These are phyloP conservation scores for Xanthoconium stramineum DNA, from an alignment of 768 basidiomycete genomes.

Conservation along the genomic window DNA sequence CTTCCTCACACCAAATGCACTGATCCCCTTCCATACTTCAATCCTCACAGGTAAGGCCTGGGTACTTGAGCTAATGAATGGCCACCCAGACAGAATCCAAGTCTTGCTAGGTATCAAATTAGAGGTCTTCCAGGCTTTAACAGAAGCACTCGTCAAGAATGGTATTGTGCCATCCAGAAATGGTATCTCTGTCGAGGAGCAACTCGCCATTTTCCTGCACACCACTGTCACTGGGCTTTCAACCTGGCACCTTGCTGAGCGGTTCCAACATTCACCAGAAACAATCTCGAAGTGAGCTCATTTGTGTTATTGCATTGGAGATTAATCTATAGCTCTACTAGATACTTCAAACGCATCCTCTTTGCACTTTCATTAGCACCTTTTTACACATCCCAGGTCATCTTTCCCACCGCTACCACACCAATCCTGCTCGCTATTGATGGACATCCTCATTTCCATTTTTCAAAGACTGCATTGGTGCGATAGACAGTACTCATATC, in stretches of 20 bases:
- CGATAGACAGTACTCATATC: background rate
- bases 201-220: background rate
- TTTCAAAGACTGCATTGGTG: background rate
- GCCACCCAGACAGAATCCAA: background rate
- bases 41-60: background rate
- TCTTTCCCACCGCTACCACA: background rate
- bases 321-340: background rate
- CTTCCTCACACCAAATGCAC: no score
- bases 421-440: background rate
- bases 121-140: background rate
- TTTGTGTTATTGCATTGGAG: no score
- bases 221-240: background rate
- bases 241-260: background rate
- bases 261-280: background rate
- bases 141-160: background rate
- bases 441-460: background rate
- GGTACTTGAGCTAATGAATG: background rate
- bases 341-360: background rate
- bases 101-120: background rate
- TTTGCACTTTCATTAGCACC: background rate
- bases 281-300: background rate
- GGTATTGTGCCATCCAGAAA: background rate
- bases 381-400: background rate
- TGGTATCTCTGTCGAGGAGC: background rate
- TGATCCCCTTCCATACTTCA: background rate